These are phyloP conservation scores for Phialophora verrucosa DNA, from an alignment of 2,329 filamentous ascomycete species.

Conservation along the genomic window DNA sequence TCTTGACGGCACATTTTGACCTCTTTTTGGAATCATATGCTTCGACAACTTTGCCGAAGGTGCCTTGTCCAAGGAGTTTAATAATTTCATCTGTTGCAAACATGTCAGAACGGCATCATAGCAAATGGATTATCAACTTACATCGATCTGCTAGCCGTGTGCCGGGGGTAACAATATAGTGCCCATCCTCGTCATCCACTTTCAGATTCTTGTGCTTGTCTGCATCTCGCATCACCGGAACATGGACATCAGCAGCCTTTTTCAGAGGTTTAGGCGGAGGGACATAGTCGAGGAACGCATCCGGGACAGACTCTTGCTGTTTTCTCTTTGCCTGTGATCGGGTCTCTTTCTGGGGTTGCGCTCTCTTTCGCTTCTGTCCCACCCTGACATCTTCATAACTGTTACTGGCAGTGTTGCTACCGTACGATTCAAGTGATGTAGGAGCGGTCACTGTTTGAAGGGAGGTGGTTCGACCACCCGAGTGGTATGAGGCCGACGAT, in stretches of 20 bases:
- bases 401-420: constrained; percentile 57
- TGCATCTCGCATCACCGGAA: constrained; percentile 59
- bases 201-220: constrained; percentile 66
- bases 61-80: constrained; percentile 91
- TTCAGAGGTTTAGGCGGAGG: constrained; percentile 87
- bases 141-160: constrained; percentile 86
- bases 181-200: constrained; percentile 94
- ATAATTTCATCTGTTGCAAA: constrained; percentile 76
- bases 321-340: constrained; percentile 79
- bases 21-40: constrained; percentile 79
- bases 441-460: constrained; percentile 80
- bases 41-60: constrained; percentile 97
- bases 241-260: constrained; percentile 81
- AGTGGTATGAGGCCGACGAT: constrained; percentile 70
- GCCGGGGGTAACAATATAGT: constrained; percentile 92
- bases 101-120: constrained; percentile 15
- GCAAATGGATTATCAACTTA: constrained; percentile 57
- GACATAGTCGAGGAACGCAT: constrained; percentile 78
- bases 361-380: constrained; percentile 89
- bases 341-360: constrained; percentile 74
- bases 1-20: constrained; percentile 90
- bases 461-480: constrained; percentile 82
- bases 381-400: constrained; percentile 69
- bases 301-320: constrained; percentile 72
- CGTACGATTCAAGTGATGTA: constrained; percentile 77